Evolutionary conservation across 1,139 yeast genomes (phyloP).

Genomic region (Geotrichum histeridarum): DNA sequence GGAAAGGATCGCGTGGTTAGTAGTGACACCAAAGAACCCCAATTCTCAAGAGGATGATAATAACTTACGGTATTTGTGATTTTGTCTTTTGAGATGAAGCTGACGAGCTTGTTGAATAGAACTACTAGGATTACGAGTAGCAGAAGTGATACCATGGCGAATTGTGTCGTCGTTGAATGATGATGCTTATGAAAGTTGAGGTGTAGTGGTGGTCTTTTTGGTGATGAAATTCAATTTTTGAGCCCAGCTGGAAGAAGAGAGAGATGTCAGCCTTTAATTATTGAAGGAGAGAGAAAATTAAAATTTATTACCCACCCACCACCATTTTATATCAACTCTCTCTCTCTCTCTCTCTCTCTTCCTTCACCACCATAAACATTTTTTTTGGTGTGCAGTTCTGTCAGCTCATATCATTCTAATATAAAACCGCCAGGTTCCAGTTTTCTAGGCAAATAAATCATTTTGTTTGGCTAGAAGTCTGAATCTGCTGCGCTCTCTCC

Average conservation of each 20-base stretch:
- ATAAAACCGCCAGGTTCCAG: too few species aligned
- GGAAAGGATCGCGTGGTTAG: constrained; percentile 9
- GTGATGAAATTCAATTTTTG: not conserved
- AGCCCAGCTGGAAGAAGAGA: not conserved
- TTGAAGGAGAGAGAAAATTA: not conserved
- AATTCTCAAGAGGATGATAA: not conserved
- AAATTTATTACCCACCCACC: not conserved
- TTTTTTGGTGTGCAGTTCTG: too few species aligned
- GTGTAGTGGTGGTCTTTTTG: not conserved
- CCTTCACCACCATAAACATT: too few species aligned
- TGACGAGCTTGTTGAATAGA: constrained; percentile 23
- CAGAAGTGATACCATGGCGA: constrained; percentile 19
- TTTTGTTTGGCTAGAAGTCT: too few species aligned
- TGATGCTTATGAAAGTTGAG: not conserved
- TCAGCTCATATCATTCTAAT: too few species aligned
- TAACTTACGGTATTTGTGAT: constrained; percentile 26
- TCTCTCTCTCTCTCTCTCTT: too few species aligned
- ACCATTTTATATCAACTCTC: too few species aligned
- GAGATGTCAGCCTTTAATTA: not conserved
- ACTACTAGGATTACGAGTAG: constrained; percentile 31
- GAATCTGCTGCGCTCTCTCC: too few species aligned
- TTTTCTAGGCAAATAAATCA: too few species aligned
- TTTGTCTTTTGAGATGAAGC: constrained; percentile 29
- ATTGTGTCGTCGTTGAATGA: not conserved
- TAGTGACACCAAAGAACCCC: constrained; percentile 5